Evolutionary conservation across 768 basidiomycete genomes (phyloP), one percentile per base, ranked within the genome.

Genomic region (Mycena alexandri): DNA sequence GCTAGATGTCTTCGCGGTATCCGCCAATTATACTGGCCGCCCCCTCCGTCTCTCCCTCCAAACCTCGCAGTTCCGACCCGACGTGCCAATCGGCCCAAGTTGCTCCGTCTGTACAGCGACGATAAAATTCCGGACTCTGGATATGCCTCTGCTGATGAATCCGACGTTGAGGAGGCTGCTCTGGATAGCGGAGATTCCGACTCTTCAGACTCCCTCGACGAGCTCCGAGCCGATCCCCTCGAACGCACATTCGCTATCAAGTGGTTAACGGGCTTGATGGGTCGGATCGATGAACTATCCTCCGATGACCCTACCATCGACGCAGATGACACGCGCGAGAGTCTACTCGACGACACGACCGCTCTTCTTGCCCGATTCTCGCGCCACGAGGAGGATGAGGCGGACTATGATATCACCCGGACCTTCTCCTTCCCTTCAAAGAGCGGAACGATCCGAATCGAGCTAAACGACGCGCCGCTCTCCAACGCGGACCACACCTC

Each of bases 211-310:
- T 76, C 74, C 56, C 61, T 84, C 17, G 84, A 87, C 50, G 64
- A 84, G 54, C 79, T 93, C 55, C 85, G 89, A 48, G 80, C 84
- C 1, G 92, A 95, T 75, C 76, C 83, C 22, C 83, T 92, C 70
- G 92, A 95, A 77, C 87, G 89, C 53, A 81, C 83, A 14, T 91
- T 84, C 63, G 83, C 89, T n/a, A 84, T 93, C 62, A 86, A 82
- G 73, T 95, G 94, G 93, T 74, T 93, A 13, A 93, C 89, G 12
- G 88, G 87, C 19, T 84, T 95, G 68, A 83, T 92, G 53, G 81
- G 86, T 51, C 86, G 88, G 19, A 87, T 87, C 3, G 88, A 87
- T 63, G 73, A 71, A 1, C 65, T 65, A 7, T 67, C 69, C 3
- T 29, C 54, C 11, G 71, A 72, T 11, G 79, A 79, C 29, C 47